A percentile compares a stretch with the other conserved stretches of the same genome.
phyloP scores from a whole-genome alignment of 495 filamentous ascomycete species.

The Durotheca rogersii region DNA sequence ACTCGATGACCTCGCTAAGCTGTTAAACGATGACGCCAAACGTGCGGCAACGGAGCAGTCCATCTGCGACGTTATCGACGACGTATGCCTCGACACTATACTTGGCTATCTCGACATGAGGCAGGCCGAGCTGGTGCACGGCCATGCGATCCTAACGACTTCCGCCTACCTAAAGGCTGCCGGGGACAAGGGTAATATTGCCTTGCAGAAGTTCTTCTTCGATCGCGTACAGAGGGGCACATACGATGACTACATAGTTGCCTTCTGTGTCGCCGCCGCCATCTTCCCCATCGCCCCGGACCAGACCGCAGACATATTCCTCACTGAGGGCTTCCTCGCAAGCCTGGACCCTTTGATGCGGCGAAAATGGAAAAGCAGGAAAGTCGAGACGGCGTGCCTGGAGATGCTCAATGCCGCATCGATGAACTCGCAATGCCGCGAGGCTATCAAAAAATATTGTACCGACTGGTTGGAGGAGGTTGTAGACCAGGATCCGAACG shows the following conservation, averaged over 20 bases:
- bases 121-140: slow-evolving; percentile 63
- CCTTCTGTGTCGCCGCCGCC: slow-evolving; percentile 83
- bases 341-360: slow-evolving; percentile 69
- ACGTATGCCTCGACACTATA: slow-evolving; percentile 76
- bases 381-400: slow-evolving; percentile 77
- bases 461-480: slow-evolving; percentile 79
- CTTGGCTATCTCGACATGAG: slow-evolving; percentile 76
- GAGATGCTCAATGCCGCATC: slow-evolving; percentile 91
- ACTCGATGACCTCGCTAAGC: slow-evolving; percentile 50
- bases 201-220: slow-evolving; percentile 67
- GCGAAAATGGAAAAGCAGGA: slow-evolving; percentile 69
- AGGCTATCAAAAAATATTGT: slow-evolving; percentile 77
- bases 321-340: slow-evolving; percentile 77
- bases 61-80: slow-evolving; percentile 68
- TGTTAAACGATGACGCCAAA: slow-evolving; percentile 50
- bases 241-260: slow-evolving; percentile 64
- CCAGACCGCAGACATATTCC: slow-evolving; percentile 70
- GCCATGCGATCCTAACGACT: slow-evolving; percentile 71
- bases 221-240: slow-evolving; percentile 48
- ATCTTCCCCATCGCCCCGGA: slow-evolving; percentile 82
- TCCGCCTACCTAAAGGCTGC: slow-evolving; percentile 78
- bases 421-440: slow-evolving; percentile 74
- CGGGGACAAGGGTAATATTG: slow-evolving; percentile 63
- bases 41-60: slow-evolving; percentile 40
- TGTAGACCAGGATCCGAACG: slow-evolving; percentile 64